Percentiles rank a stretch among this genome's conserved stretches.
phyloP scores from a whole-genome alignment of 2,329 filamentous ascomycete genomes.

The Geosmithia morbida region DNA sequence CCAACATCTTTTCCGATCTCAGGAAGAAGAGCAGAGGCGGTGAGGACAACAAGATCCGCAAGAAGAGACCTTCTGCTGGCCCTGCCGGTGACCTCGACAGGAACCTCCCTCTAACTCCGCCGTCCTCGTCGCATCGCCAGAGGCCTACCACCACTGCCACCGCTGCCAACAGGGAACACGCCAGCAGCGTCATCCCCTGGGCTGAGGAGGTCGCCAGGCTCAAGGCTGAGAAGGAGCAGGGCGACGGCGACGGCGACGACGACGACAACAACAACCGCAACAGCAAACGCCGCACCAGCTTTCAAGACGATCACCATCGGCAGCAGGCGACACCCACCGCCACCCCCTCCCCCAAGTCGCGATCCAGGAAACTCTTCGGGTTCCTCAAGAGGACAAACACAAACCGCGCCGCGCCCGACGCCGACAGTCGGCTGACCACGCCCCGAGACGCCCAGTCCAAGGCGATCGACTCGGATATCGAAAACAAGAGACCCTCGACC shows the following conservation, averaged over 20 bases:
- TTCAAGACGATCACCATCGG: constrained; percentile 31
- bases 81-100: background rate
- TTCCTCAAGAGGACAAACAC: constrained; percentile 27
- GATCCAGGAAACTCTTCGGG: constrained; percentile 24
- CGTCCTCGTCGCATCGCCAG: background rate
- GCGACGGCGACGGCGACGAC: no score
- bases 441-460: background rate
- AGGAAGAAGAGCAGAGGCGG: background rate
- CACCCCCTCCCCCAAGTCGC: constrained; percentile 14
- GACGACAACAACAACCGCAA: no score
- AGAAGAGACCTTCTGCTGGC: background rate
- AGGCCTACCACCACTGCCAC: background rate
- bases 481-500: background rate
- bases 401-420: constrained; percentile 11
- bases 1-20: background rate
- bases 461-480: constrained; percentile 25
- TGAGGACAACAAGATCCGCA: background rate
- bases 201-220: constrained; percentile 25
- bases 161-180: background rate
- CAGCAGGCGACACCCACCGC: constrained; percentile 29
- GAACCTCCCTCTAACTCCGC: background rate
- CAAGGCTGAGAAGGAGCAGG: constrained; percentile 28
- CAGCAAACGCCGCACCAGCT: constrained; percentile 12
- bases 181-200: constrained; percentile 6
- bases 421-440: background rate